Evolutionary conservation across 306 rosid genomes (phyloP).

Genomic region (Rubus idaeus): DNA sequence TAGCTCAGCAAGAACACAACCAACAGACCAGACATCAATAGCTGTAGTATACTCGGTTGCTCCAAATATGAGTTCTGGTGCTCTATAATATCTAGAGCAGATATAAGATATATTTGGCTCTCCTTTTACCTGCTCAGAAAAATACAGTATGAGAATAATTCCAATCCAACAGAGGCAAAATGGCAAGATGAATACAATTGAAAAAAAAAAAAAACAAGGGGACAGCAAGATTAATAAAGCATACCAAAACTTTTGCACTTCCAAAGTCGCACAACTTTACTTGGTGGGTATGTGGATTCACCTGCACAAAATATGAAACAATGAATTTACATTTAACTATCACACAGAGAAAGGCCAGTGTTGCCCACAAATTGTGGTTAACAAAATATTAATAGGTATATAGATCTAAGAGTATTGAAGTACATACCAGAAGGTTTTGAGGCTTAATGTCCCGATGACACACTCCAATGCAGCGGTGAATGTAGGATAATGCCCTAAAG

Average conservation of each 20-base stretch:
- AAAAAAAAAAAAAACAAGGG: background rate
- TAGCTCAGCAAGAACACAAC: constrained; percentile 95
- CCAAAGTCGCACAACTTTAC: constrained; percentile 96
- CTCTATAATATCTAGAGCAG: constrained; percentile 94
- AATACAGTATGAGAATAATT: constrained; percentile 16
- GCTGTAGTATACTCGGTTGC: constrained; percentile 96
- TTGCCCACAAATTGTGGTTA: background rate
- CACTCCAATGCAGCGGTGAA: constrained; percentile 93
- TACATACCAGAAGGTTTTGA: constrained; percentile 84
- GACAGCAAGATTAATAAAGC: constrained; percentile 17
- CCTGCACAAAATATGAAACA: constrained; percentile 45
- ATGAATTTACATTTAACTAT: constrained; percentile 5
- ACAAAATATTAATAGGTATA: background rate
- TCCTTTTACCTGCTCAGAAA: constrained; percentile 72
- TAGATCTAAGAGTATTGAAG: background rate
- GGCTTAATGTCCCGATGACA: constrained; percentile 98
- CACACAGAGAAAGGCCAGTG: background rate
- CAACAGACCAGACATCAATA: constrained; percentile 95
- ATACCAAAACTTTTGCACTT: constrained; percentile 97
- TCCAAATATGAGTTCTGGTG: constrained; percentile 98
- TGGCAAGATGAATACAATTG: constrained; percentile 13
- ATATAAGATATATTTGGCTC: constrained; percentile 97
- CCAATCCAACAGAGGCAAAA: constrained; percentile 4
- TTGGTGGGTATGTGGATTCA: constrained; percentile 97
- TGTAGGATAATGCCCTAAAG: constrained; percentile 86